A percentile compares a stretch with the other conserved stretches of the same genome.
Evolutionary conservation across 2,329 filamentous ascomycete genomes (phyloP).

Genomic region (Didymella exigua): DNA sequence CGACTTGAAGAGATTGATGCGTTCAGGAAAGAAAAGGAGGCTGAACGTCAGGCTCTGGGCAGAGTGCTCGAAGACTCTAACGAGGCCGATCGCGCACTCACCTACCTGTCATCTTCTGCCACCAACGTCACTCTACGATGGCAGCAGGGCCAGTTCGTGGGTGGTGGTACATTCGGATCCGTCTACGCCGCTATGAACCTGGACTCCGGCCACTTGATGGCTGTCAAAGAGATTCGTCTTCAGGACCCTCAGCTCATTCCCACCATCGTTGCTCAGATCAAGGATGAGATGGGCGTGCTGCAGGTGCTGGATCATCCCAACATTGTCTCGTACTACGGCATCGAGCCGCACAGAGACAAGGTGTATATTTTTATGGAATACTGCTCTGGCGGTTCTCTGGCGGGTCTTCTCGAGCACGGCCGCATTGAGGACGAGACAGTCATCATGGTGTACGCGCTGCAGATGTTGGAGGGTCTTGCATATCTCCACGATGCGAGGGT

Average conservation of each 20-base stretch:
- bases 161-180: constrained; percentile 94
- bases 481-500: constrained; percentile 93
- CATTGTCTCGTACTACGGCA: constrained; percentile 96
- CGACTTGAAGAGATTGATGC: constrained; percentile 79
- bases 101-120: constrained; percentile 89
- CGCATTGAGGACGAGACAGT: constrained; percentile 98
- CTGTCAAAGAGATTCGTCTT: constrained; percentile 96
- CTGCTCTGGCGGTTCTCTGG: constrained; percentile 92
- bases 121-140: constrained; percentile 95
- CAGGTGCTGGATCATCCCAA: constrained; percentile 97
- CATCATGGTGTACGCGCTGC: constrained; percentile 93
- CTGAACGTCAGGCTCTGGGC: constrained; percentile 85
- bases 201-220: constrained; percentile 95
- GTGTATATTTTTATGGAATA: constrained; percentile 99
- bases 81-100: constrained; percentile 92
- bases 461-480: constrained; percentile 89
- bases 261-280: constrained; percentile 89
- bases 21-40: constrained; percentile 75
- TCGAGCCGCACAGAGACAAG: constrained; percentile 96
- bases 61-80: constrained; percentile 92
- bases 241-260: constrained; percentile 97
- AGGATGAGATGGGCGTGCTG: constrained; percentile 95
- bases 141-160: constrained; percentile 99
- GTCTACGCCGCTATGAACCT: constrained; percentile 98
- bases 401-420: constrained; percentile 88